Conservation (phyloP, 352 stramenopile species). For the Phytophthora uliginosa region DNA sequence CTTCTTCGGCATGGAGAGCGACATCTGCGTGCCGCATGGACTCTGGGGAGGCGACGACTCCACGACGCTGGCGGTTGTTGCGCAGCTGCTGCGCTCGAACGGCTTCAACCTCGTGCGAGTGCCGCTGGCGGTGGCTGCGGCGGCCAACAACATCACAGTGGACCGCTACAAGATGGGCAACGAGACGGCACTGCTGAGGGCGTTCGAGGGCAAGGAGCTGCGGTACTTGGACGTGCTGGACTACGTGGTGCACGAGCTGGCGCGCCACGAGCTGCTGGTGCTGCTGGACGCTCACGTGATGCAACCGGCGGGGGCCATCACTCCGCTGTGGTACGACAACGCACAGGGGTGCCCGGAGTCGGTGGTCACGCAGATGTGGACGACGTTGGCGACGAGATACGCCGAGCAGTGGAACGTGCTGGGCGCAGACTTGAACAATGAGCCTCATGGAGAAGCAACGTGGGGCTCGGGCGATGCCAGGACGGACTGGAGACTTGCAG, state of each 20-base stretch:
- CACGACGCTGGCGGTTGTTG: slow-evolving; percentile 53
- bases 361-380: slow-evolving; percentile 46
- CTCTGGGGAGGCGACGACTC: slow-evolving; percentile 67
- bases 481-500: slow-evolving; percentile 63
- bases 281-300: slow-evolving; percentile 67
- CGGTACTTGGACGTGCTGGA: slow-evolving; percentile 68
- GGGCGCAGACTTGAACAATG: slow-evolving; percentile 66
- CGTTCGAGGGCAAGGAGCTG: slow-evolving; percentile 42
- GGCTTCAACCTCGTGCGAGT: slow-evolving; percentile 67
- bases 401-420: slow-evolving; percentile 54
- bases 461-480: slow-evolving; percentile 50
- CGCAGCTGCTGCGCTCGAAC: slow-evolving; percentile 44
- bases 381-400: slow-evolving; percentile 46
- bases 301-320: slow-evolving; percentile 44
- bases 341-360: slow-evolving; percentile 23
- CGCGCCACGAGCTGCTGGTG: slow-evolving; percentile 45
- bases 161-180: slow-evolving; percentile 61
- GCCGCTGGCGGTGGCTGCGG: slow-evolving; percentile 57
- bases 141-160: slow-evolving; percentile 43
- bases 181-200: slow-evolving; percentile 37
- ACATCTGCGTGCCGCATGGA: slow-evolving; percentile 68
- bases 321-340: slow-evolving; percentile 56
- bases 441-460: slow-evolving; percentile 57
- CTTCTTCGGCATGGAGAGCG: slow-evolving; percentile 74
- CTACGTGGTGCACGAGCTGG: slow-evolving; percentile 49